A percentile compares a stretch with the other conserved stretches of the same genome.
phyloP scores from a whole-genome alignment of 345 rosid species.

The Syzygium jambos region DNA sequence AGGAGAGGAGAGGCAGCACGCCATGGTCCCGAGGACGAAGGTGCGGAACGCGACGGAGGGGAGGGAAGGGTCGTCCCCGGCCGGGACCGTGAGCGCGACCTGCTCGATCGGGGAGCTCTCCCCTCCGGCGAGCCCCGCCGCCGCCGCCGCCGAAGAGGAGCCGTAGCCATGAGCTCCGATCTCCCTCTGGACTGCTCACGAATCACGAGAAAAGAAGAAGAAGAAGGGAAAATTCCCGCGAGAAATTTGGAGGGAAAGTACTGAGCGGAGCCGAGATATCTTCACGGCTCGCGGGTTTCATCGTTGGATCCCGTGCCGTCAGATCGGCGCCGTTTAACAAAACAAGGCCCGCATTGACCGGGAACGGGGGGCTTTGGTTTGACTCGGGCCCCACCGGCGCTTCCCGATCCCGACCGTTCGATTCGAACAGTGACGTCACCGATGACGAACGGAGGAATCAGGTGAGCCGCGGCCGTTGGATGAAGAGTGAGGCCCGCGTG shows the following conservation, averaged over 20 bases:
- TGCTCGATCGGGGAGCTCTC: constrained; percentile 57
- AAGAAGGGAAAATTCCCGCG: background rate
- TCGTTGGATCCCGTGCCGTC: too few relatives aligned
- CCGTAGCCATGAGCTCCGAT: background rate
- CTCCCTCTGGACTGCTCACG: background rate
- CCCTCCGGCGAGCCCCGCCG: background rate
- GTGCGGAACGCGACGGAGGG: constrained; percentile 49
- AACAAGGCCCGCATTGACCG: too few relatives aligned
- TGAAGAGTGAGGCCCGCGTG: too few relatives aligned
- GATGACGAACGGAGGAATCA: too few relatives aligned
- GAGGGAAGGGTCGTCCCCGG: constrained; percentile 38
- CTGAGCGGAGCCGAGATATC: constrained; percentile 32
- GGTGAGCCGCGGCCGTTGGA: too few relatives aligned
- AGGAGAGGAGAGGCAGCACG: constrained; percentile 51
- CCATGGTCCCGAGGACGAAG: constrained; percentile 41
- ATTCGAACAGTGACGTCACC: too few relatives aligned
- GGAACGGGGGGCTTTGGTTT: too few relatives aligned
- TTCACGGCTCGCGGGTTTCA: background rate
- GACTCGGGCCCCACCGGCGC: too few relatives aligned
- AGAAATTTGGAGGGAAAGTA: background rate
- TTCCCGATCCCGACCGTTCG: too few relatives aligned
- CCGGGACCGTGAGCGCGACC: constrained; percentile 56
- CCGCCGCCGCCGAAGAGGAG: background rate
- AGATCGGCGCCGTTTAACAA: too few relatives aligned
- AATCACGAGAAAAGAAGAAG: background rate